Evolutionary conservation across 1,284 basidiomycete species (phyloP), one percentile per base, ranked within the genome.

Genomic region (Microbotryum silenes-acaulis): DNA sequence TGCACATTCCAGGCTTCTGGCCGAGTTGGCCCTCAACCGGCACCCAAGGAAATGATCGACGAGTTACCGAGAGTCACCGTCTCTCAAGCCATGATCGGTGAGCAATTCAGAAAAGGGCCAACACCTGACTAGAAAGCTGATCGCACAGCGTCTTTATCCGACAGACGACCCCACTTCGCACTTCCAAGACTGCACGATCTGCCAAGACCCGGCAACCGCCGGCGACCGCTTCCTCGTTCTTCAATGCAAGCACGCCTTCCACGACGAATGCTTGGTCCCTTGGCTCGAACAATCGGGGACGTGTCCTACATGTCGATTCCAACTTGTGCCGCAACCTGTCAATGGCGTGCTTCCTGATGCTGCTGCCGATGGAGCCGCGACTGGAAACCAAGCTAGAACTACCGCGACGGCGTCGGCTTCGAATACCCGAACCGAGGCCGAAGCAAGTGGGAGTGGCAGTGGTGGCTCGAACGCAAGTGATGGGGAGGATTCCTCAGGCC

Each of bases 261-360:
- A 91, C 70, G 81, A 87, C 69, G 80, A 82, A 20, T 91, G 88
- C 71, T 89, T 91, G 65, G 65, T 85, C 21, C 87, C 87, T 0
- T 91, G 88, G 88, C 76, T 91, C 23, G 87, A 86, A 71, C 85
- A 84, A 2, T 88, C 85, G 65, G 88, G 85, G 5, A 91, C 88
- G 46, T 91, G 88, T 76, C 88, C 88, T 44, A 87, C 89, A 14
- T 91, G 88, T 78, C 81, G 88, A 83, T 86, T 72, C 45, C 82
- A 72, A 14, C 50, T 60, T 48, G 56, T 67, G 1, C 66, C 66
- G 6, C 66, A 67, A 33, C 66, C 66, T 12, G 62, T 33, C 27
- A 42, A 33, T 16, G 52, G 33, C 7, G 52, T 33, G 7, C 12
- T 42, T 7, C 52, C 33, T 4, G n/a, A 42, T 9, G 8, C 33